Percentiles rank a stretch among this genome's conserved stretches.
Evolutionary conservation across 345 rosid species (phyloP).

Genomic region (Citrus medica): DNA sequence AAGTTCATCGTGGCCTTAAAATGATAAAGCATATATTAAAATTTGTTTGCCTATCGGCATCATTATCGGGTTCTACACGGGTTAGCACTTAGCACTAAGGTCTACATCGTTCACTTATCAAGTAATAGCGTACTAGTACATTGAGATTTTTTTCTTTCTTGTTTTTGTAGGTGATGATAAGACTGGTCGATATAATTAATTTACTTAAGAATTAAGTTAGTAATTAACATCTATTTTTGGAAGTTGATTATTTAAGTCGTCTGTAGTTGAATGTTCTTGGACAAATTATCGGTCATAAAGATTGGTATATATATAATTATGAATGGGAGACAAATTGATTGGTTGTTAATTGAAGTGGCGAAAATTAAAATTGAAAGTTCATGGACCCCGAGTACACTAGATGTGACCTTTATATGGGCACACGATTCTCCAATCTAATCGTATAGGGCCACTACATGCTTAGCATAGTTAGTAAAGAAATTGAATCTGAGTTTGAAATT

Average conservation of each 20-base stretch:
- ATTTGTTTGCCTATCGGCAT: background rate
- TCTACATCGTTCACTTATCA: background rate
- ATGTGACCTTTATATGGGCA: too few species aligned
- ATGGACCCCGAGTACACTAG: background rate
- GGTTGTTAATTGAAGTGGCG: background rate
- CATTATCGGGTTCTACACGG: background rate
- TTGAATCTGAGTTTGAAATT: too few species aligned
- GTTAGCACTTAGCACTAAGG: slow-evolving; percentile 4
- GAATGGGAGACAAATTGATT: background rate
- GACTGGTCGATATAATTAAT: background rate
- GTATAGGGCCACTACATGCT: too few species aligned
- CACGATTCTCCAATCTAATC: too few species aligned
- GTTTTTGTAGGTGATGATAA: background rate
- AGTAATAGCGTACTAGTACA: too few species aligned
- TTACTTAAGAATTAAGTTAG: slow-evolving; percentile 9
- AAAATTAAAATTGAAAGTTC: background rate
- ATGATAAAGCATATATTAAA: background rate
- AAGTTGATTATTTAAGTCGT: background rate
- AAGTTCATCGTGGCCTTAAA: background rate
- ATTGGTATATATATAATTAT: background rate
- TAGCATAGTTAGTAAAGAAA: too few species aligned
- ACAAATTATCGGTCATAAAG: background rate
- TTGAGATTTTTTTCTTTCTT: background rate
- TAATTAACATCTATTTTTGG: background rate
- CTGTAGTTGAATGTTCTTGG: background rate